These are phyloP conservation scores for Silybum marianum DNA, from an alignment of 129 eudicot species.

Conservation along the genomic window DNA sequence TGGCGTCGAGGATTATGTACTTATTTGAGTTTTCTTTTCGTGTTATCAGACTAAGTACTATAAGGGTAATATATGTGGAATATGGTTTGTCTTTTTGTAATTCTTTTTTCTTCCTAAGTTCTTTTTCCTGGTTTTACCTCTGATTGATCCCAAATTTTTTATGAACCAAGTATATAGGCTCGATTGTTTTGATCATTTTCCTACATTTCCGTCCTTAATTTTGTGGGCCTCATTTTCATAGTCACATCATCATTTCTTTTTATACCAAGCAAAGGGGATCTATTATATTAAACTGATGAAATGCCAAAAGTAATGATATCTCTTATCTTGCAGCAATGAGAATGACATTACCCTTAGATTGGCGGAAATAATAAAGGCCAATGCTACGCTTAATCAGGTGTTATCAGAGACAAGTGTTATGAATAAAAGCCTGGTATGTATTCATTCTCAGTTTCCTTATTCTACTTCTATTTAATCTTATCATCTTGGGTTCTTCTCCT, in stretches of 20 bases:
- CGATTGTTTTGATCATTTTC: background rate
- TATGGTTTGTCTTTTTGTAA: background rate
- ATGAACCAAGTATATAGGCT: background rate
- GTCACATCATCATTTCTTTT: background rate
- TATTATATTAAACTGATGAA: background rate
- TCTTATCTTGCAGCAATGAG: slow-evolving; percentile 75
- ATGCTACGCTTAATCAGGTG: slow-evolving; percentile 64
- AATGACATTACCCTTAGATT: slow-evolving; percentile 80
- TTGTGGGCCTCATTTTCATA: background rate
- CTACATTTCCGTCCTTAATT: background rate
- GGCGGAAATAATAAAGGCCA: slow-evolving; percentile 57
- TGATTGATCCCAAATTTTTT: background rate
- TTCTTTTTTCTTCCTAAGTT: background rate
- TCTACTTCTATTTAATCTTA: too few species aligned
- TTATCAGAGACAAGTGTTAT: slow-evolving; percentile 45
- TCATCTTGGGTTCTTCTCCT: too few species aligned
- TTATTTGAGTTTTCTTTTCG: too few species aligned
- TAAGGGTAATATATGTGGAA: too few species aligned
- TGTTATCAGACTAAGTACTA: too few species aligned
- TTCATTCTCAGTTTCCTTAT: background rate
- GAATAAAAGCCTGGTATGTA: slow-evolving; percentile 54
- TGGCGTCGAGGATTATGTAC: too few species aligned
- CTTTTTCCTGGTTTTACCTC: background rate
- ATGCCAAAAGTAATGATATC: background rate
- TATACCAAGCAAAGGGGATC: background rate